Conservation (phyloP, 2,329 filamentous ascomycete species). For the Paecilomyces sp. region DNA sequence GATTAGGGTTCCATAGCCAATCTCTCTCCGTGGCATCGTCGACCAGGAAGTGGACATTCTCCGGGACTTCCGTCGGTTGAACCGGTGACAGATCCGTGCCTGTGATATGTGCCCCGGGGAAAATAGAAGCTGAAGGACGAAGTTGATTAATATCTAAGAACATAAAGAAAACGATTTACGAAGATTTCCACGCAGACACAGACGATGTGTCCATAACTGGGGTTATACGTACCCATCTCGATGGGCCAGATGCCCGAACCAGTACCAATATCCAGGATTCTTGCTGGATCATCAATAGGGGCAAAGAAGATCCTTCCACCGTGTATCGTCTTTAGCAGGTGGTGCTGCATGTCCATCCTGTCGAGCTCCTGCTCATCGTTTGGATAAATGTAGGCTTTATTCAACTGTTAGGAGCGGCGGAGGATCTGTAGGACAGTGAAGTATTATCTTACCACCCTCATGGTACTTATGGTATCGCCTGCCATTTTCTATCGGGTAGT, state of each 20-base stretch:
- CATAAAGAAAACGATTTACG: background rate
- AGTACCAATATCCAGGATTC: constrained; percentile 52
- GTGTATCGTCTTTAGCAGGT: constrained; percentile 45
- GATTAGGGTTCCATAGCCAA: constrained; percentile 46
- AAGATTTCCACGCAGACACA: background rate
- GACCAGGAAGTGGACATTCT: constrained; percentile 67
- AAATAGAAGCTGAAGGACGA: constrained; percentile 28
- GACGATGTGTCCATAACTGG: constrained; percentile 2
- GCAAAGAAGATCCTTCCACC: constrained; percentile 40
- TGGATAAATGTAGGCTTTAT: constrained; percentile 38
- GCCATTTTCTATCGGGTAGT: constrained; percentile 37
- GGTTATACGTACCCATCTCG: constrained; percentile 48
- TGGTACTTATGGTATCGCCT: constrained; percentile 39
- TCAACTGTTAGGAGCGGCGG: background rate
- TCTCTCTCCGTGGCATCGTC: constrained; percentile 59
- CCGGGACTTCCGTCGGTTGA: constrained; percentile 58
- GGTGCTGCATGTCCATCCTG: constrained; percentile 49
- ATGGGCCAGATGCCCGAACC: constrained; percentile 64
- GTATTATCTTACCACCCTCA: constrained; percentile 30
- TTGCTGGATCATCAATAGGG: constrained; percentile 38
- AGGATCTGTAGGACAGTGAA: background rate
- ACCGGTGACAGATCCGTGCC: constrained; percentile 64
- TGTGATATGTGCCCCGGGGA: constrained; percentile 51
- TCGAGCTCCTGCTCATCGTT: constrained; percentile 51
- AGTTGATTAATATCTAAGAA: constrained; percentile 16